phyloP scores from a whole-genome alignment of 257 asterid genomes.

The Nemophila menziesii region DNA sequence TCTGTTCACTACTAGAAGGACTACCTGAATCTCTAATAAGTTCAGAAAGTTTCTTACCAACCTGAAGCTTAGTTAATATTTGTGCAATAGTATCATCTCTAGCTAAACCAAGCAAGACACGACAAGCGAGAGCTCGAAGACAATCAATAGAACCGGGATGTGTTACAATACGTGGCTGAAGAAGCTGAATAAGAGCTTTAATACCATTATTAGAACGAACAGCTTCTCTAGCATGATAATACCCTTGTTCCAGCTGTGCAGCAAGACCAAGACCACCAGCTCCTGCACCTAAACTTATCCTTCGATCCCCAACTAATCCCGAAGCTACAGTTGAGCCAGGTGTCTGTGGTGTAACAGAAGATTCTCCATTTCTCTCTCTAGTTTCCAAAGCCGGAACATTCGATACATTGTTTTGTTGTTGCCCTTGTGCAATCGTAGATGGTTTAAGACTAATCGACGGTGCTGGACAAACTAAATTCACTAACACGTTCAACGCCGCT shows the following conservation, averaged over 20 bases:
- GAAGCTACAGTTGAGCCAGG: conserved; percentile 57
- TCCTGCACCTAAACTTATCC: conserved; percentile 86
- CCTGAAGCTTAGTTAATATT: conserved; percentile 94
- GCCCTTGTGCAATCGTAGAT: conserved; percentile 50
- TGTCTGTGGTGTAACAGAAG: conserved; percentile 38
- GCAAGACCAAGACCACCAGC: conserved; percentile 97
- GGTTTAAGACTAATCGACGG: conserved; percentile 97
- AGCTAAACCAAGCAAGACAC: conserved; percentile 97
- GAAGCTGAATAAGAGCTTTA: conserved; percentile 95
- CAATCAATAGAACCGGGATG: conserved; percentile 97
- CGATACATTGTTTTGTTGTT: conserved; percentile 50
- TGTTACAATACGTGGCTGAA: conserved; percentile 83
- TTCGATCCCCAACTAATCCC: conserved; percentile 94
- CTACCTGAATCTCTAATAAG: conserved; percentile 93
- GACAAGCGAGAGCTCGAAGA: conserved; percentile 97
- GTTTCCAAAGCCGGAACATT: conserved; percentile 44
- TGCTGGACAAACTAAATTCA: conserved; percentile 96
- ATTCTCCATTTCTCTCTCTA: conserved; percentile 64
- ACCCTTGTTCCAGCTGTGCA: conserved; percentile 95
- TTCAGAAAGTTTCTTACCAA: conserved; percentile 81
- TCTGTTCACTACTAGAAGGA: conserved; percentile 78
- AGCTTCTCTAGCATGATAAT: conserved; percentile 92
- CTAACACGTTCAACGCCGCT: conserved; percentile 75
- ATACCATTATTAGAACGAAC: conserved; percentile 96
- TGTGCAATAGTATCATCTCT: conserved; percentile 98